Evolutionary conservation across 345 rosid genomes (phyloP), one percentile per base, ranked within the genome.

Genomic region (Populus tremula): DNA sequence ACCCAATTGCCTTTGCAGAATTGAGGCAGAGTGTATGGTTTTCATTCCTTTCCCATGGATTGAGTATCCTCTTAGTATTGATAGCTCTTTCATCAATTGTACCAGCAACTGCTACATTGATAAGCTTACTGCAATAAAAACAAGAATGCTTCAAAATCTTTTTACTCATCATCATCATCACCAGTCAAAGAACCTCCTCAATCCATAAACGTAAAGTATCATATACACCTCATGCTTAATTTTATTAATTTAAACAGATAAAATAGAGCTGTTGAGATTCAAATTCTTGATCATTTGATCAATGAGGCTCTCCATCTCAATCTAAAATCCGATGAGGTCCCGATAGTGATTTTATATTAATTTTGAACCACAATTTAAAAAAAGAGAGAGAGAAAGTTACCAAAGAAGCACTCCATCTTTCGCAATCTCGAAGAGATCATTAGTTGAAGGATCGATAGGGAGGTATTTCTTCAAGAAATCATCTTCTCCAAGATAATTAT

Each of bases 21-120:
- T 96, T 96, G 73, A 96, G 92, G 70, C 97, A 95, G 29, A 95
- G 94, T 17, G 99, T 93, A 76, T 95, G 99, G 77, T 95, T 95
- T 84, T 95, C 99, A 72, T 95, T 95, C 80, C 98, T 89, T 82
- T 96, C 99, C 99, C 99, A 96, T 17, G 99, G 99, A 81, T 96
- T 96, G 78, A 96, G 98, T 82, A 91, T 76, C 72, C 91, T 92
- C 89, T 96, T 96, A 12, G 97, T 96, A 82, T 96, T 96, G 62
- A 96, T 91, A 13, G 99, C 94, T 71, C 99, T 89, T 87, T 96
- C 99, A 82, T 96, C 99, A 54, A 96, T 96, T 29, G 99, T 96
- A 66, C 97, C 98, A 66, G 99, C 98, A 87, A 95, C 99, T 17
- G 99, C 99, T 82, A 95, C 94, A 84, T 95, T 93, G 80, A 93